Conservation (phyloP, 345 rosid species). For the Eucalyptus sp. region DNA sequence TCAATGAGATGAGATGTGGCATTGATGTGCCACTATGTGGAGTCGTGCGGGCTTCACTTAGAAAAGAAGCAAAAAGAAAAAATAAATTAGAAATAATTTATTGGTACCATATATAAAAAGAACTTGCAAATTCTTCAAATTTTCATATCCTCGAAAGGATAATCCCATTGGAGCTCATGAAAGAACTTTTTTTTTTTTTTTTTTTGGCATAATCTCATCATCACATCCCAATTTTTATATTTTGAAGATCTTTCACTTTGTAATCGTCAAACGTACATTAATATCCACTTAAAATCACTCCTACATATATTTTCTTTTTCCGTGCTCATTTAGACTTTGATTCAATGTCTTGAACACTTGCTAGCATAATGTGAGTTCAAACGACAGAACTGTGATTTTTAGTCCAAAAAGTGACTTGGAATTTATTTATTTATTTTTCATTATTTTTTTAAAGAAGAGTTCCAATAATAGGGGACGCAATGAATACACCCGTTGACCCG, state of each 20-base stretch:
- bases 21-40: not conserved
- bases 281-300: not conserved
- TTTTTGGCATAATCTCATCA: not conserved
- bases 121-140: not conserved
- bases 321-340: not conserved
- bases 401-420: not conserved
- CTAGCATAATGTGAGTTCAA: not conserved
- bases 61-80: not conserved
- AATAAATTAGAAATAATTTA: not conserved
- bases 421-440: rapidly evolving
- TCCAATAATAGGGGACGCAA: not conserved
- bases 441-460: not conserved
- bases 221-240: not conserved
- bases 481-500: not conserved
- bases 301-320: not conserved
- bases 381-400: not conserved
- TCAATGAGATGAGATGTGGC: not conserved
- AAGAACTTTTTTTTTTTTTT: not conserved
- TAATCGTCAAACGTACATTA: not conserved
- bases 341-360: not conserved
- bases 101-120: not conserved
- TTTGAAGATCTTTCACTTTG: not conserved
- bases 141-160: not conserved
- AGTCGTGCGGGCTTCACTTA: not conserved
- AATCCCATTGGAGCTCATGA: not conserved